phyloP scores from a whole-genome alignment of 225 moss, liverwort and hornwort genomes.

The Sphagnum contortum region DNA sequence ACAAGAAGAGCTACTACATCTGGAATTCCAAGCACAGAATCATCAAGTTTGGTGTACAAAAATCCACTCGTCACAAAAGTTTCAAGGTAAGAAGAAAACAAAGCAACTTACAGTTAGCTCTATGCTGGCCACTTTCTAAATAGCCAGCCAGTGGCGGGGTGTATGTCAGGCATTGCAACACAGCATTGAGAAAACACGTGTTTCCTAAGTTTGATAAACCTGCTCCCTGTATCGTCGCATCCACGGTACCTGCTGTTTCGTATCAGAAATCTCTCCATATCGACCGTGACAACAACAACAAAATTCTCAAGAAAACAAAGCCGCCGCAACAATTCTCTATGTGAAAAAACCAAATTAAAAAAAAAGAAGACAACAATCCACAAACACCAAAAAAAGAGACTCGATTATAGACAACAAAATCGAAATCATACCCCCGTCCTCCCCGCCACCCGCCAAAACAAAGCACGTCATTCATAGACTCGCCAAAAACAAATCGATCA shows the following conservation, averaged over 20 bases:
- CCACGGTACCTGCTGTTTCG: not conserved
- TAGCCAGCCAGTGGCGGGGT: conserved; percentile 93
- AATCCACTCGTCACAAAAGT: not conserved
- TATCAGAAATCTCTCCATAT: not conserved
- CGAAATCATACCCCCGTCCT: no score
- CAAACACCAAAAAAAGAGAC: not conserved
- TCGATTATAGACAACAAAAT: not conserved
- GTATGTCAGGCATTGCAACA: conserved; percentile 90
- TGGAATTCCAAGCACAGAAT: no score
- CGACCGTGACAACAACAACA: not conserved
- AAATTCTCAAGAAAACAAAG: not conserved
- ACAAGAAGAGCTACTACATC: no score
- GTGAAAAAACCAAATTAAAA: not conserved
- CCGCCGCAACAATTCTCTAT: not conserved
- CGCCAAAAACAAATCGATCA: no score
- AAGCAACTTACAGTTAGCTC: conserved; percentile 62
- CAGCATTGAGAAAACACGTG: conserved; percentile 92
- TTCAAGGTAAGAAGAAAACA: not conserved
- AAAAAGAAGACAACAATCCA: no score
- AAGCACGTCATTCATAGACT: no score
- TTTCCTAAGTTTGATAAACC: conserved; percentile 84
- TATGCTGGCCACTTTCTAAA: conserved; percentile 81
- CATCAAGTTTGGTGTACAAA: no score
- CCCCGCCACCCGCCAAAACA: no score
- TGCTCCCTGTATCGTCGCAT: conserved; percentile 50